Conservation (phyloP, 345 rosid genomes). For the Eucalyptus shirleyi region DNA sequence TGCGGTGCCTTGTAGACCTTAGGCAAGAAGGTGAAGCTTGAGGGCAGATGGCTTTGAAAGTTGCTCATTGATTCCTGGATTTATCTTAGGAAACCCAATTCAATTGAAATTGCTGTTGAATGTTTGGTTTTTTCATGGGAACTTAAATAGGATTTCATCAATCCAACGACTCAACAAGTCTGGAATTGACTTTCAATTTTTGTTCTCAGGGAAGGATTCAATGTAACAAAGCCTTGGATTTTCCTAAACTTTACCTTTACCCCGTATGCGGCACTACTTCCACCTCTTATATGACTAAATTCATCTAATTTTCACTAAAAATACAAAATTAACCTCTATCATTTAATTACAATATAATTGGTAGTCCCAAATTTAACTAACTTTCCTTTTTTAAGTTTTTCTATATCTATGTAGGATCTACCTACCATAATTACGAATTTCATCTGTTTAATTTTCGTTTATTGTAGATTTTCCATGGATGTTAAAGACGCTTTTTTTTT, state of each 20-base stretch:
- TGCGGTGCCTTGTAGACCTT: not conserved
- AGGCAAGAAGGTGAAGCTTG: not conserved
- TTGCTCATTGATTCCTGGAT: not conserved
- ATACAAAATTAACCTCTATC: no score
- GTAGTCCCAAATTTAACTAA: no score
- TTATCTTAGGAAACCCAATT: not conserved
- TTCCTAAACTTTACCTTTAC: not conserved
- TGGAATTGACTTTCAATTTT: not conserved
- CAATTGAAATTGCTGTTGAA: not conserved
- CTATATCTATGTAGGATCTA: no score
- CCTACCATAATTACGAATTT: no score
- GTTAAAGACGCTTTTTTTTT: no score
- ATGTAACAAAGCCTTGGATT: not conserved
- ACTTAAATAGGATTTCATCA: not conserved
- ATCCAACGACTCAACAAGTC: not conserved
- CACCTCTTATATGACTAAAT: no score
- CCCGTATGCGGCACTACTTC: no score
- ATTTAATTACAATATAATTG: no score
- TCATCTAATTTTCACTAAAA: no score
- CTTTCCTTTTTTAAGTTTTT: no score
- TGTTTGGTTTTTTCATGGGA: not conserved
- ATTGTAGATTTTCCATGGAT: no score
- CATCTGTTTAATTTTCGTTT: no score
- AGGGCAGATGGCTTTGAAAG: not conserved
- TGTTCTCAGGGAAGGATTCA: not conserved